Evolutionary conservation across 192 early-diverging fungal genomes (phyloP), one percentile per base, ranked within the genome.

Genomic region (Mortierella claussenii): DNA sequence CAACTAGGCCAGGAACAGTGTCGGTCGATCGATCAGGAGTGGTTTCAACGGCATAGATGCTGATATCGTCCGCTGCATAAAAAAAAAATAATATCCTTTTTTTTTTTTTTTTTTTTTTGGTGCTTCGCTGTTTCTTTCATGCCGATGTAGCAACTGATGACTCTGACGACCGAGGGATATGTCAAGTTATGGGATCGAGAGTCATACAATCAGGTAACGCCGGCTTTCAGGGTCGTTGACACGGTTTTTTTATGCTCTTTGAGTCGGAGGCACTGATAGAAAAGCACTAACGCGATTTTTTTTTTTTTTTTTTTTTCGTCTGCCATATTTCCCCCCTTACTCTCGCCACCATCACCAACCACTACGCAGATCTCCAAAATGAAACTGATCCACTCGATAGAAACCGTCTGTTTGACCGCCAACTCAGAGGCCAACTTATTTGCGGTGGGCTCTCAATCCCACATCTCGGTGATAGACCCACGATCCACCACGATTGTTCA

Each of bases 111-210:
- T n/a, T n/a, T n/a, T n/a, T n/a, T n/a, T n/a, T n/a, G n/a, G n/a
- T n/a, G n/a, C n/a, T n/a, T n/a, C 21, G 23, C 2, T 24, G 3
- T 24, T 26, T 49, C 21, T 2, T 49, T 13, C 8, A n/a, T 46
- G 5, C 33, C 30, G 13, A 31, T 4, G 33, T 42, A 69, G 47
- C 78, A 80, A 59, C 23, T 87, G 36, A 84, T 81, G 60, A 86
- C 90, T 12, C 69, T 92, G 37, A 69, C 87, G 0, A 85, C 86
- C 0, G 86, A 87, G 49, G 89, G 88, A 12, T 84, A 69, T 60
- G 83, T 92, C 40, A 89, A 89, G 65, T 31, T 92, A 27, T 92
- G 88, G 83, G 90, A 92, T 43, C 54, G 69, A 2, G 65, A 67
- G n/a, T 59, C 46, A 0, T 71, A 63, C 34, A 63, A 26, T 24